phyloP scores from a whole-genome alignment of 257 asterid species.

The Scutellaria galericulata region DNA sequence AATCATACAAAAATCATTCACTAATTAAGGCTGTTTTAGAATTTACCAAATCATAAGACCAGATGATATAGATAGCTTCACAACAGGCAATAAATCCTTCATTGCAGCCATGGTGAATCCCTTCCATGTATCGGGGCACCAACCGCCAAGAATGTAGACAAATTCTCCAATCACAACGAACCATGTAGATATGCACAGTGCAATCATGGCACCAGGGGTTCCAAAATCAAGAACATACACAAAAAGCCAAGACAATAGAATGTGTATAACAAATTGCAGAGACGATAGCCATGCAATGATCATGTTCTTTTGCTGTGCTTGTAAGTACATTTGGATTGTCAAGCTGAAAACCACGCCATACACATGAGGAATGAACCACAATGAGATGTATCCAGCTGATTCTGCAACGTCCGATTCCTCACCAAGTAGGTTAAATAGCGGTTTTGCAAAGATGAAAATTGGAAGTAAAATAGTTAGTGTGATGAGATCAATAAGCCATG shows the following conservation, averaged over 20 bases:
- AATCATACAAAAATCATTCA: background rate
- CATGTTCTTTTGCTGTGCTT: slow-evolving; percentile 42
- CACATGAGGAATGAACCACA: slow-evolving; percentile 36
- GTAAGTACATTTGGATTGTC: slow-evolving; percentile 44
- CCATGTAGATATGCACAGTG: slow-evolving; percentile 38
- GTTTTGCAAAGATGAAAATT: slow-evolving; percentile 48
- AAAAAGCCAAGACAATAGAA: slow-evolving; percentile 33
- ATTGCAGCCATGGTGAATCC: slow-evolving; percentile 53
- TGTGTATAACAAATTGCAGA: slow-evolving; percentile 29
- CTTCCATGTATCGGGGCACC: slow-evolving; percentile 61
- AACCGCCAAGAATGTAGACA: slow-evolving; percentile 47
- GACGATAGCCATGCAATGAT: slow-evolving; percentile 34
- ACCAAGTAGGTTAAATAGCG: slow-evolving; percentile 39
- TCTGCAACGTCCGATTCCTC: slow-evolving; percentile 24
- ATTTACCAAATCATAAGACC: slow-evolving; percentile 40
- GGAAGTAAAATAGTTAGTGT: slow-evolving; percentile 48
- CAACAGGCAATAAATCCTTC: slow-evolving; percentile 44
- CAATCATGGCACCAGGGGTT: slow-evolving; percentile 37
- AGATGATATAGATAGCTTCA: slow-evolving; percentile 37
- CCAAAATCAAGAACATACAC: slow-evolving; percentile 35
- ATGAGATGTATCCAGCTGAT: slow-evolving; percentile 37
- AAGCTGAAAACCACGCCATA: slow-evolving; percentile 27
- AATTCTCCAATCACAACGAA: slow-evolving; percentile 35
- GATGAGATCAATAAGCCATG: slow-evolving; percentile 46
- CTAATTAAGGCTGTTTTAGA: background rate